Conservation (phyloP, 1,284 basidiomycete species). For the Sporisorium scitamineum region DNA sequence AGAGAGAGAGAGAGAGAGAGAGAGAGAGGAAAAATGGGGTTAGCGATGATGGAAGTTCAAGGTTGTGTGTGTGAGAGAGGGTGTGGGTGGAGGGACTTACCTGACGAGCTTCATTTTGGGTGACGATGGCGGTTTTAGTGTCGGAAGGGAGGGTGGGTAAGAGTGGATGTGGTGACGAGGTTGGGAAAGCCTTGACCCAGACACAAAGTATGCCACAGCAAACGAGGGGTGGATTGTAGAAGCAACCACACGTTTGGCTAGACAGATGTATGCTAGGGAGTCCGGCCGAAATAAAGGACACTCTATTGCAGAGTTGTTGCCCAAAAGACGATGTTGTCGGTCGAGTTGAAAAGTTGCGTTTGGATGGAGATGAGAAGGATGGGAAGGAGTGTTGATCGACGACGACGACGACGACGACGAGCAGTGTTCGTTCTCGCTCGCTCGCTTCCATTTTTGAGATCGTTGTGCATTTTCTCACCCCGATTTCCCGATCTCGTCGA, state of each 20-base stretch:
- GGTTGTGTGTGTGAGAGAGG: background rate
- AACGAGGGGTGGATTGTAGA: background rate
- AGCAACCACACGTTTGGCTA: background rate
- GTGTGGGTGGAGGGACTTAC: slow-evolving; percentile 31
- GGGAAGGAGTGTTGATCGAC: background rate
- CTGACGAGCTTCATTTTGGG: slow-evolving; percentile 68
- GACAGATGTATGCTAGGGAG: slow-evolving; percentile 22
- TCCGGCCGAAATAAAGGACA: slow-evolving; percentile 18
- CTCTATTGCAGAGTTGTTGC: slow-evolving; percentile 3
- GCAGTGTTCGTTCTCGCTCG: no score
- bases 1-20: no score
- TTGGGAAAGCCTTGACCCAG: slow-evolving; percentile 49
- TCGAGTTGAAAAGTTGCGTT: background rate
- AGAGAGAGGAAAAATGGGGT: no score
- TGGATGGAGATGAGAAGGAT: background rate
- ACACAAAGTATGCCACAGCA: background rate
- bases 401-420: background rate
- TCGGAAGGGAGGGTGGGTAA: background rate
- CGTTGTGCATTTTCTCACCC: background rate
- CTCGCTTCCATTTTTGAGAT: background rate
- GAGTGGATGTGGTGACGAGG: background rate
- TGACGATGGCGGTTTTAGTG: background rate
- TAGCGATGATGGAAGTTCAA: no score
- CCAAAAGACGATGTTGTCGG: background rate
- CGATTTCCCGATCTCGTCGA: background rate